Conservation (phyloP, 495 filamentous ascomycete genomes). For the Trichoderma asperelloides region DNA sequence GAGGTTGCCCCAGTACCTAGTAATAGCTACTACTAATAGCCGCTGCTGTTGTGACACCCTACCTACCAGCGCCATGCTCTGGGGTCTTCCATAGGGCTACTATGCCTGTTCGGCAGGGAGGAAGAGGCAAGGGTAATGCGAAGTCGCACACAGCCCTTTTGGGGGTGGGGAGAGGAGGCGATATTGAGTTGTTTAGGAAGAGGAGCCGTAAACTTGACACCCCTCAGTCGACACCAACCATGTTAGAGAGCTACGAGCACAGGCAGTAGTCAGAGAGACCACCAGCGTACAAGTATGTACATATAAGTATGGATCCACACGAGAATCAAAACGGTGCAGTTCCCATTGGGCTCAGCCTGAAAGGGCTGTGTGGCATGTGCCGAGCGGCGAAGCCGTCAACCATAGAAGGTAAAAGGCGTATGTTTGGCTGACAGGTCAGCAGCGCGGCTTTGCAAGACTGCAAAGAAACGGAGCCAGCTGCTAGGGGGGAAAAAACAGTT, state of each 20-base stretch:
- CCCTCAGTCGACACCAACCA: background rate
- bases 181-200: conserved; percentile 1
- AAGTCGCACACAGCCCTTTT: background rate
- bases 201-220: background rate
- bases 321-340: background rate
- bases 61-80: background rate
- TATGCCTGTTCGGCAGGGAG: background rate
- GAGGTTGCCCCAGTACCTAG: background rate
- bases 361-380: conserved; percentile 8
- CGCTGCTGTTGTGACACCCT: conserved; percentile 8
- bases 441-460: background rate
- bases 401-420: background rate
- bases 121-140: background rate
- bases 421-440: background rate
- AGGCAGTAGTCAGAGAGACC: background rate
- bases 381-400: background rate
- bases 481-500: background rate
- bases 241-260: background rate
- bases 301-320: background rate
- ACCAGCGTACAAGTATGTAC: background rate
- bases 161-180: background rate
- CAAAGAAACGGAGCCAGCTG: background rate
- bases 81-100: conserved; percentile 6
- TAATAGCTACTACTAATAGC: background rate
- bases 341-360: background rate